A percentile compares a stretch with the other conserved stretches of the same genome.
Conservation (phyloP, 129 eudicot genomes). For the Flaveria linearis region DNA sequence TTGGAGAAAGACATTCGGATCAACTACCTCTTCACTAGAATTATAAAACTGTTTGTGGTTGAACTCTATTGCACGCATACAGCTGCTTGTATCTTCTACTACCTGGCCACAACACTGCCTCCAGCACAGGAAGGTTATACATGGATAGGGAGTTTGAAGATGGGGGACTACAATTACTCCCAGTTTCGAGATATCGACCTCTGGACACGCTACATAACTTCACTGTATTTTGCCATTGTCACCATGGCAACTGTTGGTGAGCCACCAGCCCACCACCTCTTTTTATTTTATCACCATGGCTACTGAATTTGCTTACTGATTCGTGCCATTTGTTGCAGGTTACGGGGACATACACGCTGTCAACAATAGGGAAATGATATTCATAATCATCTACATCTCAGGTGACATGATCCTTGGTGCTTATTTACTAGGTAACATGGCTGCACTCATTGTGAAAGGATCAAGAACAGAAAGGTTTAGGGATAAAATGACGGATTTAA, state of each 20-base stretch:
- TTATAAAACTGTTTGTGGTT: constrained; percentile 65
- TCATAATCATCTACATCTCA: constrained; percentile 66
- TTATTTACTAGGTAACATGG: constrained; percentile 76
- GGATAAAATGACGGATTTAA: constrained; percentile 68
- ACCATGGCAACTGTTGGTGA: constrained; percentile 85
- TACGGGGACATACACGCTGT: constrained; percentile 86
- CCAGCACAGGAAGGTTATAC: constrained; percentile 64
- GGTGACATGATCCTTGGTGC: constrained; percentile 85
- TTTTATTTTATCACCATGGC: background rate
- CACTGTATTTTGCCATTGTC: constrained; percentile 68
- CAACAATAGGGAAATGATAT: constrained; percentile 70
- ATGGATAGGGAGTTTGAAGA: constrained; percentile 72
- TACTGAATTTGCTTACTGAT: constrained; percentile 5
- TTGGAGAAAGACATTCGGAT: constrained; percentile 69
- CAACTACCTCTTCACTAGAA: constrained; percentile 68
- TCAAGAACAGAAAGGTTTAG: constrained; percentile 72
- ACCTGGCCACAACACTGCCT: constrained; percentile 70
- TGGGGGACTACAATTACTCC: constrained; percentile 66
- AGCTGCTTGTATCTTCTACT: constrained; percentile 79
- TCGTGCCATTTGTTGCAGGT: constrained; percentile 42
- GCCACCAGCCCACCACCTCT: background rate
- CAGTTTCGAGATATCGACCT: constrained; percentile 62
- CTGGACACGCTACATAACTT: constrained; percentile 68
- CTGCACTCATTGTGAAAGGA: constrained; percentile 81
- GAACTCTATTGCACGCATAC: constrained; percentile 77